These are phyloP conservation scores for Aspergillus campestris DNA, from an alignment of 495 filamentous ascomycete genomes.

Conservation along the genomic window DNA sequence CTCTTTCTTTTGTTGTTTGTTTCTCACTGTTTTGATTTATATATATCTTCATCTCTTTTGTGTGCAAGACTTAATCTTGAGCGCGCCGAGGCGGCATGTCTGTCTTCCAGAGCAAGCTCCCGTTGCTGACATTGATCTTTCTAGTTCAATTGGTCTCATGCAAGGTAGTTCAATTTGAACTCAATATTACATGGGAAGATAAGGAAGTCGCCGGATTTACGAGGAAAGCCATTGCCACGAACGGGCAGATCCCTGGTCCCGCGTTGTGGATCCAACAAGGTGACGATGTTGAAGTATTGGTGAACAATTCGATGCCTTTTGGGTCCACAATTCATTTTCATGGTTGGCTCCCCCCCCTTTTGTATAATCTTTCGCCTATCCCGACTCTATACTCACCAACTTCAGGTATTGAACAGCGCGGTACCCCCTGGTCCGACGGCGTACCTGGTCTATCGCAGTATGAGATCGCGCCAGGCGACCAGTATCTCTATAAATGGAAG, in stretches of 20 bases:
- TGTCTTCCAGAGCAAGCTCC: too few species aligned
- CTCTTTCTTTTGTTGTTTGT: too few species aligned
- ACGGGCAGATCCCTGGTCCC: slow-evolving; percentile 54
- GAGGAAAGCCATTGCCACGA: slow-evolving; percentile 48
- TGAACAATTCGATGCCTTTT: slow-evolving; percentile 47
- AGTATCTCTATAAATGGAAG: slow-evolving; percentile 43
- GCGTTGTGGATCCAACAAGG: slow-evolving; percentile 50
- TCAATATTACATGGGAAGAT: slow-evolving; percentile 25
- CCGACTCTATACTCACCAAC: neutral
- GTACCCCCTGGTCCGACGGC: slow-evolving; percentile 45
- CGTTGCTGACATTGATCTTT: too few species aligned
- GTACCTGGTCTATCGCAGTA: slow-evolving; percentile 43
- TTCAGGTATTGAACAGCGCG: slow-evolving; percentile 28
- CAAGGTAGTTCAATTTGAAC: slow-evolving; percentile 22
- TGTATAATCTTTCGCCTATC: neutral
- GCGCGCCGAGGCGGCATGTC: too few species aligned
- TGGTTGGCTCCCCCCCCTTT: slow-evolving; percentile 18
- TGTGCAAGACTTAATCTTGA: too few species aligned
- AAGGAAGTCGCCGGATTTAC: slow-evolving; percentile 19
- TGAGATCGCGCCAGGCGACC: slow-evolving; percentile 33
- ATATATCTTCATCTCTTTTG: too few species aligned
- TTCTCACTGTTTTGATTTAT: too few species aligned
- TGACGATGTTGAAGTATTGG: slow-evolving; percentile 51
- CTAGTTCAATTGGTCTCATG: neutral
- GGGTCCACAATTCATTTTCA: slow-evolving; percentile 48